These are phyloP conservation scores for Cyberlindnera mrakii DNA, from an alignment of 805 yeast genomes.

Conservation along the genomic window DNA sequence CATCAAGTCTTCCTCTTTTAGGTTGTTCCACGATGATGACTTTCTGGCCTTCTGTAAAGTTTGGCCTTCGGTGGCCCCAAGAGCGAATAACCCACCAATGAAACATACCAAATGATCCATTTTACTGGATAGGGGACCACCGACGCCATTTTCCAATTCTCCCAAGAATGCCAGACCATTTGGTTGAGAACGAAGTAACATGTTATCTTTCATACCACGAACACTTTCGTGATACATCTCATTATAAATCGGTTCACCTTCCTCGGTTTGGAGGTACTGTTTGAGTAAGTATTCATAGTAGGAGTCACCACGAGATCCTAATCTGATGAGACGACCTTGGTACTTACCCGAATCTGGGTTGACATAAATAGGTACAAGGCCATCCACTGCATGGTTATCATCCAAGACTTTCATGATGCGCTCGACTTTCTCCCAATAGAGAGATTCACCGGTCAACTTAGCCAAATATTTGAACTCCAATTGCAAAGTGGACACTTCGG, in stretches of 20 bases:
- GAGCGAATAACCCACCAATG: constrained; percentile 80
- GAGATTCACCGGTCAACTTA: constrained; percentile 68
- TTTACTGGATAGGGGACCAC: constrained; percentile 53
- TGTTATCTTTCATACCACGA: constrained; percentile 65
- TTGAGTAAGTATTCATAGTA: constrained; percentile 85
- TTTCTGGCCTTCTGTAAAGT: constrained; percentile 49
- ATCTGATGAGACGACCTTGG: constrained; percentile 58
- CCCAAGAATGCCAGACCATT: constrained; percentile 64
- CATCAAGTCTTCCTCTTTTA: constrained; percentile 55
- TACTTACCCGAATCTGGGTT: constrained; percentile 69
- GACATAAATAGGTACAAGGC: constrained; percentile 78
- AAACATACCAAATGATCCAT: constrained; percentile 95
- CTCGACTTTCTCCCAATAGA: constrained; percentile 78
- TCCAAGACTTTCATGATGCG: constrained; percentile 67
- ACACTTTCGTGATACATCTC: constrained; percentile 74
- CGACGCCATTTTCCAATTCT: constrained; percentile 68
- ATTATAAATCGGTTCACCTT: constrained; percentile 52
- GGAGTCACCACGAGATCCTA: constrained; percentile 91
- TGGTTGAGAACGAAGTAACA: constrained; percentile 58
- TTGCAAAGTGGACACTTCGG: constrained; percentile 85
- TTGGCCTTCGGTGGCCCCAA: constrained; percentile 82
- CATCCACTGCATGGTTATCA: constrained; percentile 56
- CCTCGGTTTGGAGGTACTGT: constrained; percentile 75
- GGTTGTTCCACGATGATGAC: constrained; percentile 49
- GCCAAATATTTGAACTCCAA: constrained; percentile 81